Conservation (phyloP, 768 basidiomycete species). For the Lactarius vividus region DNA sequence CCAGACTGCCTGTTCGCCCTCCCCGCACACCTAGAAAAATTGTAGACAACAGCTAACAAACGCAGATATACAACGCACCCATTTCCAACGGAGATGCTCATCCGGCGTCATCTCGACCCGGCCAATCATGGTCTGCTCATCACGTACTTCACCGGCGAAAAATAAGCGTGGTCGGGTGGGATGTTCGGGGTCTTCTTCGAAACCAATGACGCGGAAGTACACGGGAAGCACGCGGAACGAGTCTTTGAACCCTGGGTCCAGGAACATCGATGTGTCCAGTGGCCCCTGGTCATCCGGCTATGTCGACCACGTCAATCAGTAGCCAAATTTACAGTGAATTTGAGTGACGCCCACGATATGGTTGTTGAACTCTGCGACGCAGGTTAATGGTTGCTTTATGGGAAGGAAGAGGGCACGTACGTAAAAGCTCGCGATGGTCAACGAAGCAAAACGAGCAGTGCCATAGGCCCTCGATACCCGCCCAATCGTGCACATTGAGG, state of each 20-base stretch:
- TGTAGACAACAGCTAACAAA: background rate
- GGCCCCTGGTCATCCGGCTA: conserved; percentile 35
- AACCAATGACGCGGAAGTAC: conserved; percentile 43
- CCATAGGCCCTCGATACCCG: conserved; percentile 61
- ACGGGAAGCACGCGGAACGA: conserved; percentile 50
- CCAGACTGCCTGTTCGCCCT: conserved; percentile 34
- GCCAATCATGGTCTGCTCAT: conserved; percentile 48
- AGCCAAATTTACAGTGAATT: background rate
- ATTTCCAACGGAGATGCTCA: conserved; percentile 58
- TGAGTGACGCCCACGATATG: conserved; percentile 29
- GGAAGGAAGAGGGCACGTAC: conserved; percentile 39
- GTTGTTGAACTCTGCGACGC: conserved; percentile 48
- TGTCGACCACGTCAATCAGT: background rate
- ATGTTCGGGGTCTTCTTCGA: conserved; percentile 45
- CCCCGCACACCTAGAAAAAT: conserved; percentile 16
- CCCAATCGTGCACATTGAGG: conserved; percentile 51
- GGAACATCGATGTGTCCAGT: conserved; percentile 49
- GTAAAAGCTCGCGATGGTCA: conserved; percentile 62
- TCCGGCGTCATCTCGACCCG: conserved; percentile 56
- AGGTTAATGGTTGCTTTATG: background rate
- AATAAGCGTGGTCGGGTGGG: conserved; percentile 53
- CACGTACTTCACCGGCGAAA: conserved; percentile 52
- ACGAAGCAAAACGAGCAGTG: conserved; percentile 62
- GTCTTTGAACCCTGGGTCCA: conserved; percentile 49
- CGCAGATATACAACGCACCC: conserved; percentile 42